Conservation (phyloP, 192 early-diverging fungal genomes). For the Rhizoclosmatium globosum region DNA sequence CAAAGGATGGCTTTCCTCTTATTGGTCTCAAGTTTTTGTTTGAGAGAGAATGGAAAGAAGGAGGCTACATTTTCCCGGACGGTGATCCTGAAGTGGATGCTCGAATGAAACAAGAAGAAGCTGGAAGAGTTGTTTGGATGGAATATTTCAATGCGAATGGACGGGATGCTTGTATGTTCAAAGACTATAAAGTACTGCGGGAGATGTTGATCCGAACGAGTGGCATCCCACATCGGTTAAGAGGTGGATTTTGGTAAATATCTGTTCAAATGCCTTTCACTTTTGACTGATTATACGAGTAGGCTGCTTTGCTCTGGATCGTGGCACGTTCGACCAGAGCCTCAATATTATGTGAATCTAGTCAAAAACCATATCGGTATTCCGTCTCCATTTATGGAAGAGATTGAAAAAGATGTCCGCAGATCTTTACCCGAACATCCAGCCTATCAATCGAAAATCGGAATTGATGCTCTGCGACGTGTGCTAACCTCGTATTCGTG, state of each 20-base stretch:
- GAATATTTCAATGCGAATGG: slow-evolving; percentile 60
- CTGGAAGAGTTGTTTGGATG: slow-evolving; percentile 41
- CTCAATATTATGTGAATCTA: slow-evolving; percentile 53
- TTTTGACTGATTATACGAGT: slow-evolving; percentile 25
- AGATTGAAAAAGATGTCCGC: slow-evolving; percentile 71
- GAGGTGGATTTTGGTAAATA: slow-evolving; percentile 62
- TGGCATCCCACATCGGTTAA: slow-evolving; percentile 54
- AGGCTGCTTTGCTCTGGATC: slow-evolving; percentile 63
- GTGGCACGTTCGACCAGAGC: slow-evolving; percentile 59
- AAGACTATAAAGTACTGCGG: slow-evolving; percentile 53
- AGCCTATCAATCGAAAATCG: slow-evolving; percentile 60
- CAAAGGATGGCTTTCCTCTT: slow-evolving; percentile 35
- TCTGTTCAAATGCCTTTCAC: slow-evolving; percentile 5
- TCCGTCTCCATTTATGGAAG: slow-evolving; percentile 59
- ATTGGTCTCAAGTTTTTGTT: slow-evolving; percentile 55
- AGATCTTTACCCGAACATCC: slow-evolving; percentile 68
- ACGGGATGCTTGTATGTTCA: slow-evolving; percentile 60
- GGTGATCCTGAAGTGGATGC: slow-evolving; percentile 30
- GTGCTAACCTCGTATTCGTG: slow-evolving; percentile 67
- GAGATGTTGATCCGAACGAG: slow-evolving; percentile 55
- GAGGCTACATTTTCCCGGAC: slow-evolving; percentile 32
- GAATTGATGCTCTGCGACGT: slow-evolving; percentile 61
- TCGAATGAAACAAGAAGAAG: slow-evolving; percentile 19
- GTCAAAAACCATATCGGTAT: slow-evolving; percentile 45
- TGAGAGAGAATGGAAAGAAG: slow-evolving; percentile 43